A percentile compares a stretch with the other conserved stretches of the same genome.
phyloP scores from a whole-genome alignment of 768 basidiomycete species.

The Lentinula raphanica region DNA sequence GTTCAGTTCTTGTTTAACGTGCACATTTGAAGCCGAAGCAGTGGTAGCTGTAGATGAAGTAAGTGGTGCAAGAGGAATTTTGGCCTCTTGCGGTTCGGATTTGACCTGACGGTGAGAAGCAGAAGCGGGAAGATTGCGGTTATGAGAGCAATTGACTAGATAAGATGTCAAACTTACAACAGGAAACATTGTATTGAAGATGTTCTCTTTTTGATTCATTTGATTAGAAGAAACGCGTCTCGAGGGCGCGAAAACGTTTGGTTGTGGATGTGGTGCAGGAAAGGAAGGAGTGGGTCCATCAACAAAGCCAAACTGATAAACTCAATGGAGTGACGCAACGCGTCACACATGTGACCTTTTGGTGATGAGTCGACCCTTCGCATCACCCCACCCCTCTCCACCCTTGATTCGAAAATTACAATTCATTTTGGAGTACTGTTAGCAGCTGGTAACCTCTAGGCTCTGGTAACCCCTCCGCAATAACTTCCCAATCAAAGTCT shows the following conservation, averaged over 20 bases:
- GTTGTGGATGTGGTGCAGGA: no score
- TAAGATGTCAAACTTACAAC: not conserved
- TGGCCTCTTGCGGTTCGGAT: conserved; percentile 25
- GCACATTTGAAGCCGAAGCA: not conserved
- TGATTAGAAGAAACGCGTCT: not conserved
- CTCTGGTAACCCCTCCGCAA: no score
- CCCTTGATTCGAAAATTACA: no score
- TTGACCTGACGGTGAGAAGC: conserved; percentile 20
- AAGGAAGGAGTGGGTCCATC: no score
- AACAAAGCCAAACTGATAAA: no score
- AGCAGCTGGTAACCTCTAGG: no score
- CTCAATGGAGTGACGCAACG: not conserved
- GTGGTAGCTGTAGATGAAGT: not conserved
- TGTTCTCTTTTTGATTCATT: not conserved
- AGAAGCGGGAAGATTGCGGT: not conserved
- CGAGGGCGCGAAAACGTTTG: not conserved
- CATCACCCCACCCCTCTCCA: no score
- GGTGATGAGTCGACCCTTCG: not conserved
- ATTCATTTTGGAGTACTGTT: no score
- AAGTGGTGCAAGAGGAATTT: conserved; percentile 9
- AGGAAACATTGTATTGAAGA: not conserved
- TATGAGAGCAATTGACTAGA: not conserved
- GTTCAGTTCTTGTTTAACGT: not conserved
- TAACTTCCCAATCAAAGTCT: no score
- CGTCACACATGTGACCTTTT: not conserved